Conservation (phyloP, 1,284 basidiomycete species). For the Vanrija sp. region DNA sequence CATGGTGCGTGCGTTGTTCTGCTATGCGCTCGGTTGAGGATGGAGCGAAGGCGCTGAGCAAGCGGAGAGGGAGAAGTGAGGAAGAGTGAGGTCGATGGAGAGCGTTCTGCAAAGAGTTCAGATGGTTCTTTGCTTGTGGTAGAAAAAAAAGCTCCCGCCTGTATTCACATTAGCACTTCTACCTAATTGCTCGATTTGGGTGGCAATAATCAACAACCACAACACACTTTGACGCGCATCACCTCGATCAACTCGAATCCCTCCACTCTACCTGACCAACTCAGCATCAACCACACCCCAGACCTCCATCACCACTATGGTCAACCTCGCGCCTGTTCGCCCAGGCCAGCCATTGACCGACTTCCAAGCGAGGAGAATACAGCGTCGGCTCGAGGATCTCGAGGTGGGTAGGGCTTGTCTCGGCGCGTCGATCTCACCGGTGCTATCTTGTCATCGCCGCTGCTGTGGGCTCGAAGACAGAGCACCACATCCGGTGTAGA, state of each 20-base stretch:
- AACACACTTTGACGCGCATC: too few relatives aligned
- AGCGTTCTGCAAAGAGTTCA: background rate
- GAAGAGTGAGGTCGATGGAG: background rate
- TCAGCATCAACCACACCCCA: background rate
- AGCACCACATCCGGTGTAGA: background rate
- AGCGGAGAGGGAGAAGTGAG: background rate
- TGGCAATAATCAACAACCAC: background rate
- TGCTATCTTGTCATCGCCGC: background rate
- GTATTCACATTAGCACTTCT: too few relatives aligned
- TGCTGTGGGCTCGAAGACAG: background rate
- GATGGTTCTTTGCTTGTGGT: too few relatives aligned
- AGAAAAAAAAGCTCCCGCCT: too few relatives aligned
- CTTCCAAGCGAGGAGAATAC: constrained; percentile 34
- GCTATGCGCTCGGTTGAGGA: background rate
- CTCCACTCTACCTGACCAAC: too few relatives aligned
- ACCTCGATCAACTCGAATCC: background rate
- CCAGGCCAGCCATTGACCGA: constrained; percentile 29
- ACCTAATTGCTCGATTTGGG: background rate
- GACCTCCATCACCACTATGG: background rate
- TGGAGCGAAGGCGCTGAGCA: background rate
- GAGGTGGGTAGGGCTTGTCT: constrained; percentile 30
- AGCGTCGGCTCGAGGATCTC: constrained; percentile 43
- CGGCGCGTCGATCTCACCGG: too few relatives aligned
- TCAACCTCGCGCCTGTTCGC: background rate
- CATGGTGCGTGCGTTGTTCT: constrained; percentile 26